Evolutionary conservation across 306 rosid genomes (phyloP).

Genomic region (Boehmeria nivea): DNA sequence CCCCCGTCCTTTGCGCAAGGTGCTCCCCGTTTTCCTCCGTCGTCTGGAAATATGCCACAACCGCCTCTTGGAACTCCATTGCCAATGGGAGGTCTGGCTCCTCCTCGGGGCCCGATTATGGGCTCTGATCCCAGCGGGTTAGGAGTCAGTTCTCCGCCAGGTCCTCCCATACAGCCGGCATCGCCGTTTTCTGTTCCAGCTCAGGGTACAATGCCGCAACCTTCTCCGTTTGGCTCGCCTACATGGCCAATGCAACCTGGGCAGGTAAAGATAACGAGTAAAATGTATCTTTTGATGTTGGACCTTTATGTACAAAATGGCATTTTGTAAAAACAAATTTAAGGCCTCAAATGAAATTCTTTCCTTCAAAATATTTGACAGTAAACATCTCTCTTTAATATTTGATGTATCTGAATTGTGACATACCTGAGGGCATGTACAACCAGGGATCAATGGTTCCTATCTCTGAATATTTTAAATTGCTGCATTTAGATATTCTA

Average conservation of each 20-base stretch:
- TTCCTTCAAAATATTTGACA: neutral
- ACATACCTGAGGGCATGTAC: no score
- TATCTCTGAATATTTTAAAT: no score
- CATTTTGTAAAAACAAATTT: no score
- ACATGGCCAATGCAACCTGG: conserved; percentile 73
- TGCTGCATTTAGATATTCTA: no score
- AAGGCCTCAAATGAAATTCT: neutral
- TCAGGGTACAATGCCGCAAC: conserved; percentile 49
- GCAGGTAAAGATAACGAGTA: conserved; percentile 39
- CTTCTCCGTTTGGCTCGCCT: conserved; percentile 51
- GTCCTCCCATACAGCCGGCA: conserved; percentile 47
- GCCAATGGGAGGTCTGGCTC: conserved; percentile 24
- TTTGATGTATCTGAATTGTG: no score
- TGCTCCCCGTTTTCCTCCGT: conserved; percentile 55
- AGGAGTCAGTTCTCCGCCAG: conserved; percentile 37
- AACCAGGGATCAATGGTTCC: no score
- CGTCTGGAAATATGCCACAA: conserved; percentile 33
- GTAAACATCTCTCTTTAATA: no score
- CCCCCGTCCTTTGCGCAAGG: conserved; percentile 55
- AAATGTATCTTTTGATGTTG: no score
- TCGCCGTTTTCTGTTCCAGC: conserved; percentile 49
- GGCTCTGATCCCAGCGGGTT: conserved; percentile 25
- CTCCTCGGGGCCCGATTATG: conserved; percentile 33
- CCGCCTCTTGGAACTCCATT: conserved; percentile 51
- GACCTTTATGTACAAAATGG: no score